These are phyloP conservation scores for Xylariaceae sp. DNA, from an alignment of 2,329 filamentous ascomycete genomes.

Conservation along the genomic window DNA sequence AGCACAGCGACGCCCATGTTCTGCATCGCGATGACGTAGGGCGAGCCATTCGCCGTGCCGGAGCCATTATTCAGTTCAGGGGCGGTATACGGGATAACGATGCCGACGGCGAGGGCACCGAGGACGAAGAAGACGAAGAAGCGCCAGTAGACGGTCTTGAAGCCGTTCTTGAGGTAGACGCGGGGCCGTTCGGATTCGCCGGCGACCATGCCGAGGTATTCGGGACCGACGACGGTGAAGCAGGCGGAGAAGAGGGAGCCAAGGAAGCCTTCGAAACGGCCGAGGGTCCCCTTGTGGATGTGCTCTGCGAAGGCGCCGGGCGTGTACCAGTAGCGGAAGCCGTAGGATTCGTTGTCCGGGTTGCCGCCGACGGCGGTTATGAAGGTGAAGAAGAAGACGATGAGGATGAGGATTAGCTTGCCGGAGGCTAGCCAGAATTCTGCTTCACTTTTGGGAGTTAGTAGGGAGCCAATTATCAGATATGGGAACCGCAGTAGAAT, in stretches of 20 bases:
- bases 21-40: conserved; percentile 53
- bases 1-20: conserved; percentile 48
- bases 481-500: background rate
- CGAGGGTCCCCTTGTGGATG: conserved; percentile 55
- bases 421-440: conserved; percentile 64
- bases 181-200: conserved; percentile 54
- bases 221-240: conserved; percentile 57
- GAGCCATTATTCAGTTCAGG: conserved; percentile 47
- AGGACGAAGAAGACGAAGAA: conserved; percentile 62
- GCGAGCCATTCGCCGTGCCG: conserved; percentile 49
- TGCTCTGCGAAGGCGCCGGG: conserved; percentile 59
- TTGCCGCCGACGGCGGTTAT: conserved; percentile 76
- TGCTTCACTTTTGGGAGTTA: conserved; percentile 57
- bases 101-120: conserved; percentile 57
- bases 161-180: conserved; percentile 55
- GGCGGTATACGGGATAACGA: conserved; percentile 58
- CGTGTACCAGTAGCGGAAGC: conserved; percentile 62
- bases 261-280: conserved; percentile 60
- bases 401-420: conserved; percentile 62
- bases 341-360: conserved; percentile 61
- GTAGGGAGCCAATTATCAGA: background rate
- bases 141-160: conserved; percentile 62
- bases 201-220: conserved; percentile 51
- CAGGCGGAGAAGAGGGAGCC: conserved; percentile 52
- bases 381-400: conserved; percentile 70